A percentile compares a stretch with the other conserved stretches of the same genome.
phyloP scores from a whole-genome alignment of 148 eudicot species.

The Amaranthus palmeri region DNA sequence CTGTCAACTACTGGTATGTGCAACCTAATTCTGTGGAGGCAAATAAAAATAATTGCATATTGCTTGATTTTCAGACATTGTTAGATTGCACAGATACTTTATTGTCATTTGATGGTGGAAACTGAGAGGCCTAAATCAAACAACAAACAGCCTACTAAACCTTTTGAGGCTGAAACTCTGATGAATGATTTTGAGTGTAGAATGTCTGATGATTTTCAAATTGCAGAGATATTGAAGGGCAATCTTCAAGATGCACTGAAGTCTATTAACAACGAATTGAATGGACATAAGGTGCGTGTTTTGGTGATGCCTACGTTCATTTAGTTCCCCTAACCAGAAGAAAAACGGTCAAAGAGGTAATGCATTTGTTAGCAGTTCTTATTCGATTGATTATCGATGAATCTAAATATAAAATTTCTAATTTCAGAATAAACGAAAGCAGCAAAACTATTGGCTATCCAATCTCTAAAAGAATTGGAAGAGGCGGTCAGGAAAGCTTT shows the following conservation, averaged over 20 bases:
- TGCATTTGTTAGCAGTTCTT: too few relatives aligned
- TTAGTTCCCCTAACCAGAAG: neutral
- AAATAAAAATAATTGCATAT: neutral
- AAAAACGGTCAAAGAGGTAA: neutral
- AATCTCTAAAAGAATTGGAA: constrained; percentile 51
- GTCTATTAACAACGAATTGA: constrained; percentile 44
- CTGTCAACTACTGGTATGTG: too few relatives aligned
- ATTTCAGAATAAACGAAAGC: constrained; percentile 67
- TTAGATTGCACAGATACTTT: constrained; percentile 59
- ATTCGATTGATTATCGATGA: neutral
- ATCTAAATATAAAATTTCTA: constrained; percentile 7
- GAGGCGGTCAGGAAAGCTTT: constrained; percentile 44
- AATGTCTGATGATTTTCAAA: constrained; percentile 77
- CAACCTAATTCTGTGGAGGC: too few relatives aligned
- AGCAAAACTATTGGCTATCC: constrained; percentile 41
- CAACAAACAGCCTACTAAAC: constrained; percentile 29
- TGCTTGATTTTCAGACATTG: constrained; percentile 44
- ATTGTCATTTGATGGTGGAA: constrained; percentile 30
- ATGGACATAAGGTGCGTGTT: constrained; percentile 51
- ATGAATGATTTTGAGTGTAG: constrained; percentile 45
- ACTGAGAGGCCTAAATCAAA: constrained; percentile 30
- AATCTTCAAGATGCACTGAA: constrained; percentile 58
- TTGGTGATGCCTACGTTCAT: neutral
- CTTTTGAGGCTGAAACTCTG: constrained; percentile 40
- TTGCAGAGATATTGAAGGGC: constrained; percentile 51